Base-by-base conservation (phyloP, 768 basidiomycete species). In the Podaxis rugospora region DNA sequence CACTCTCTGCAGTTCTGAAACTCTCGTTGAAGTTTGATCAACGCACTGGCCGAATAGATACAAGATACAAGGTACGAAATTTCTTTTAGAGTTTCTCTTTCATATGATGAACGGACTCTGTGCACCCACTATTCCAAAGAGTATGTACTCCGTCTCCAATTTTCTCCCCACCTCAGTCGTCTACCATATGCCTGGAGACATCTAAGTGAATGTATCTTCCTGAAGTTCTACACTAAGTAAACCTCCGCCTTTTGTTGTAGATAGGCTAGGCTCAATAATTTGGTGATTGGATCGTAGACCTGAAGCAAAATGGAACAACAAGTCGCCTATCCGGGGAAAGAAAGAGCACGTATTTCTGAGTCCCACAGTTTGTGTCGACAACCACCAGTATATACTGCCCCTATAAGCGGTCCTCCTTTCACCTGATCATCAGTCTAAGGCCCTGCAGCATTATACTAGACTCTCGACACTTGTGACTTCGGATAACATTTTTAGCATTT, bases 311-410 rank as follows among this genome's bases (percentile, higher is more conserved):
- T 44, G 6, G n/a, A 1, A 7, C 42, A 1, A 44, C 3, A 6
- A 16, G 32, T 9, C 16, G 42, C 42, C 42, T 47, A 9, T 16
- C 27, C 27, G 39, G 42, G 25, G 5, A 35, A 52, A 44, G 25
- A 42, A 14, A 25, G n/a, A 35, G 93, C 67, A 68, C 86, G n/a
- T 93, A 92, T 69, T 91, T 90, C 37, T 82, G 91, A 16, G 72
- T 88, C 16, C 77, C 55, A 93, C 91, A 2, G 2, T 95, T 94
- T 71, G 92, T 91, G 0, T 85, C 88, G 10, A 95, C 93, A 90
- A 89, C 93, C n/a, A 90, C 92, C 2, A 90, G 90, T n/a, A 51
- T 93, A 94, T 72, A 77, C 94, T 21, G 92, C 95, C 10, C 92
- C 93, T 51, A 93, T 93, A 70, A 71, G 90, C 75, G 21, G 5